These are phyloP conservation scores for Fusarium lateritium DNA, from an alignment of 2,329 filamentous ascomycete genomes.

Conservation along the genomic window DNA sequence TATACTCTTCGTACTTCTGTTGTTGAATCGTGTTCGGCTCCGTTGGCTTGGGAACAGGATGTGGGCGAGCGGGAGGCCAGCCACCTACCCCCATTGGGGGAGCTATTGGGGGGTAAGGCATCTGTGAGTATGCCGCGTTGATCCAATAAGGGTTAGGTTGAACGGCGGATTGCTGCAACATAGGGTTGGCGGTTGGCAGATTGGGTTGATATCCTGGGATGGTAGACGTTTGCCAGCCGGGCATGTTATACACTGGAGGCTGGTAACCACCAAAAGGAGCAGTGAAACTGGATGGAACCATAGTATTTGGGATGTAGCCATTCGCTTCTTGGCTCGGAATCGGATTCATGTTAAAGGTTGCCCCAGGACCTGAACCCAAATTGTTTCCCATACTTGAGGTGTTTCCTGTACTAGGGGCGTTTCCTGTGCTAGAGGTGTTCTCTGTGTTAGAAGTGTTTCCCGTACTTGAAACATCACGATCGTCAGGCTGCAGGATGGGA, in stretches of 20 bases:
- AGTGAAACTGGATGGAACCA: conserved; percentile 1
- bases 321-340: neutral
- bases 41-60: conserved; percentile 58
- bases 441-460: neutral
- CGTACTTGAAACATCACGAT: neutral
- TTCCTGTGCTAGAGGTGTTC: no score
- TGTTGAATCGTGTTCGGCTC: conserved; percentile 59
- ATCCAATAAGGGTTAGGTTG: conserved; percentile 1
- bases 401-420: no score
- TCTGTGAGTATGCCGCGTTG: conserved; percentile 1
- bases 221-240: neutral
- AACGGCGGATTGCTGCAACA: conserved; percentile 13
- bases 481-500: neutral
- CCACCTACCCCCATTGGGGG: conserved; percentile 7
- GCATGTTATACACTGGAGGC: neutral
- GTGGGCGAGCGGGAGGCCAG: conserved; percentile 7
- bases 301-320: neutral
- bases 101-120: conserved; percentile 9
- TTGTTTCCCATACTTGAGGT: no score
- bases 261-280: conserved; percentile 4
- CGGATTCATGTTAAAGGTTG: neutral
- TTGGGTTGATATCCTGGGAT: neutral
- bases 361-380: neutral
- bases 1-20: conserved; percentile 63
- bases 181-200: conserved; percentile 4